Evolutionary conservation across 805 yeast genomes (phyloP).

Genomic region (Isabelozyma gotoi): DNA sequence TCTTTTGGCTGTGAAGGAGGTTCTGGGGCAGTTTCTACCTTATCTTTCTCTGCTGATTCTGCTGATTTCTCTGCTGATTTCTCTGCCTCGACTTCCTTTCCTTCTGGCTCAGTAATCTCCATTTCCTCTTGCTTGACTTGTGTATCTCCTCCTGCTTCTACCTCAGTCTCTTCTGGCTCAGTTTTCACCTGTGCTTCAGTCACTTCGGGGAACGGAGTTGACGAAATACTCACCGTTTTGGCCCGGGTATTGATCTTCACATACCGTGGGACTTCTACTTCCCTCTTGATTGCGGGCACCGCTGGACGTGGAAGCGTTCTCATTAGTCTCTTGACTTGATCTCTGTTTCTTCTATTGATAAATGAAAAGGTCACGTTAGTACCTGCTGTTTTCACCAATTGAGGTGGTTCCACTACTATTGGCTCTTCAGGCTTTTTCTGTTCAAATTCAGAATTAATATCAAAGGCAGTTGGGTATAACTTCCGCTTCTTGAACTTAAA

Average conservation of each 20-base stretch:
- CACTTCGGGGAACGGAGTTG: conserved; percentile 33
- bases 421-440: not conserved
- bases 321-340: conserved; percentile 2
- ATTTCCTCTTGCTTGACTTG: not conserved
- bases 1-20: not conserved
- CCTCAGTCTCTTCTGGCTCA: not conserved
- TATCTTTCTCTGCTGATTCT: not conserved
- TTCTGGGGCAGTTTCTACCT: not conserved
- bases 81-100: not conserved
- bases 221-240: conserved; percentile 40
- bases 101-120: not conserved
- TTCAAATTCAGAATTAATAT: not conserved
- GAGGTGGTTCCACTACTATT: conserved; percentile 1
- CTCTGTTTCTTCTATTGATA: not conserved
- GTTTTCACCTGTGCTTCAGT: not conserved
- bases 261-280: conserved; percentile 37
- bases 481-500: conserved; percentile 4
- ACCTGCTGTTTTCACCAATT: conserved; percentile 2
- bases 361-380: not conserved
- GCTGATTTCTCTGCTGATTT: not conserved
- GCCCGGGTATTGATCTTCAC: conserved; percentile 37
- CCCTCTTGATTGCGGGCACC: conserved; percentile 7
- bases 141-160: not conserved
- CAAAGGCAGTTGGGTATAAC: conserved; percentile 1
- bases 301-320: conserved; percentile 11